Conservation (phyloP, 495 filamentous ascomycete species). For the Staphylotrichum tortipilum region DNA sequence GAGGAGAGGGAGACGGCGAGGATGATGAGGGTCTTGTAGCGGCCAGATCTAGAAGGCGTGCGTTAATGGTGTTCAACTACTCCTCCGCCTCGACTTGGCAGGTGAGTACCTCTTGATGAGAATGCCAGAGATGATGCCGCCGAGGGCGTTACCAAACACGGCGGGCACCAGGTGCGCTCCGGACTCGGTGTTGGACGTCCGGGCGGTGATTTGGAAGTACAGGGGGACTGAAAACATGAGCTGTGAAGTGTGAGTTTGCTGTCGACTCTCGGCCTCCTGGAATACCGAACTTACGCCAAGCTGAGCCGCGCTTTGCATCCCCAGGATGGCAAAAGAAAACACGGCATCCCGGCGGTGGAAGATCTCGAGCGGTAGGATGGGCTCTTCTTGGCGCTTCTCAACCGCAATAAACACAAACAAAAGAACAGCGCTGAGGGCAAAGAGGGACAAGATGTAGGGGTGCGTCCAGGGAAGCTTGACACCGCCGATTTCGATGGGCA, state of each 20-base stretch:
- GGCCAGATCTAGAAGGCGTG: slow-evolving; percentile 44
- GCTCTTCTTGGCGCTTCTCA: slow-evolving; percentile 48
- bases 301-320: slow-evolving; percentile 50
- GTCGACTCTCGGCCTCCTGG: not conserved
- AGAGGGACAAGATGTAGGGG: slow-evolving; percentile 32
- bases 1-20: slow-evolving; percentile 43
- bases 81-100: not conserved
- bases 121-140: slow-evolving; percentile 50
- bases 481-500: slow-evolving; percentile 53
- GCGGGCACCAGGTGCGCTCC: slow-evolving; percentile 57
- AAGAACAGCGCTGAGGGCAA: slow-evolving; percentile 26
- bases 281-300: slow-evolving; percentile 34
- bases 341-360: slow-evolving; percentile 47
- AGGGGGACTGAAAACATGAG: slow-evolving; percentile 55
- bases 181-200: slow-evolving; percentile 45
- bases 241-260: slow-evolving; percentile 14
- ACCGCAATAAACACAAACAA: slow-evolving; percentile 41
- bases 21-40: slow-evolving; percentile 49
- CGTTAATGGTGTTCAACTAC: not conserved
- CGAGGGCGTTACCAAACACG: slow-evolving; percentile 56
- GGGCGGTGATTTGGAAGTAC: slow-evolving; percentile 59
- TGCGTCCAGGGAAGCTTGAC: slow-evolving; percentile 49
- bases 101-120: slow-evolving; percentile 40
- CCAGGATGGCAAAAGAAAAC: slow-evolving; percentile 44
- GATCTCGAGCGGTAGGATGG: slow-evolving; percentile 54